Conservation (phyloP, 768 basidiomycete genomes). For the Mycena indigotica region DNA sequence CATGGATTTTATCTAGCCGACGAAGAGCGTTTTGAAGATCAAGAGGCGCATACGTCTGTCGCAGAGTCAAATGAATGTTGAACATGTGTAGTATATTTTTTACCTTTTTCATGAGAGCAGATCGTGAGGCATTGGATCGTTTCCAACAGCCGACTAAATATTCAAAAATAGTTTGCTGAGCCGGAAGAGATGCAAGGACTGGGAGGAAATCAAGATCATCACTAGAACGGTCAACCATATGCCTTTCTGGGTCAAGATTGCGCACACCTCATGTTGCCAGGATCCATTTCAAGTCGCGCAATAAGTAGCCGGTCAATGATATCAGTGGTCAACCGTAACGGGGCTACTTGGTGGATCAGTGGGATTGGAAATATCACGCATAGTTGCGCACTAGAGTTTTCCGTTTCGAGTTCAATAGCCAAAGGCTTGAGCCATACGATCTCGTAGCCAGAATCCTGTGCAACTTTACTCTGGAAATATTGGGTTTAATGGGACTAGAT, state of each 20-base stretch:
- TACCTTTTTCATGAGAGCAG: conserved; percentile 67
- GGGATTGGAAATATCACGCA: neutral
- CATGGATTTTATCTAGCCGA: conserved; percentile 76
- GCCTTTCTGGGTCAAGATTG: neutral
- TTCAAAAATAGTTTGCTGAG: conserved; percentile 81
- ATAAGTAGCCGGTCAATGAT: conserved; percentile 81
- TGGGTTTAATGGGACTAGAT: neutral
- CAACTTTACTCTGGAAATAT: conserved; percentile 50
- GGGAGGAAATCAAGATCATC: conserved; percentile 76
- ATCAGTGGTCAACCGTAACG: conserved; percentile 53
- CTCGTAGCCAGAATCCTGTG: conserved; percentile 63
- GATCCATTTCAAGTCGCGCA: conserved; percentile 79
- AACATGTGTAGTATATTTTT: too few species aligned
- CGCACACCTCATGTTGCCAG: conserved; percentile 68
- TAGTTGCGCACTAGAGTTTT: conserved; percentile 48
- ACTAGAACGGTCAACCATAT: conserved; percentile 36
- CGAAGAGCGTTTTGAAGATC: conserved; percentile 62
- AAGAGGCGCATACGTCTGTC: conserved; percentile 60
- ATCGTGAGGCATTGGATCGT: conserved; percentile 62
- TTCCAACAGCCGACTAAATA: conserved; percentile 94
- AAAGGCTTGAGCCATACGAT: conserved; percentile 84
- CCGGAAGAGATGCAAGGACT: conserved; percentile 75
- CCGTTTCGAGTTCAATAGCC: conserved; percentile 65
- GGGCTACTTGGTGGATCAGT: conserved; percentile 23
- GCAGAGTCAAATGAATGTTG: neutral